Percentiles rank a stretch among this genome's conserved stretches.
Conservation (phyloP, 192 early-diverging fungal genomes). For the Chytriomyces confervae region DNA sequence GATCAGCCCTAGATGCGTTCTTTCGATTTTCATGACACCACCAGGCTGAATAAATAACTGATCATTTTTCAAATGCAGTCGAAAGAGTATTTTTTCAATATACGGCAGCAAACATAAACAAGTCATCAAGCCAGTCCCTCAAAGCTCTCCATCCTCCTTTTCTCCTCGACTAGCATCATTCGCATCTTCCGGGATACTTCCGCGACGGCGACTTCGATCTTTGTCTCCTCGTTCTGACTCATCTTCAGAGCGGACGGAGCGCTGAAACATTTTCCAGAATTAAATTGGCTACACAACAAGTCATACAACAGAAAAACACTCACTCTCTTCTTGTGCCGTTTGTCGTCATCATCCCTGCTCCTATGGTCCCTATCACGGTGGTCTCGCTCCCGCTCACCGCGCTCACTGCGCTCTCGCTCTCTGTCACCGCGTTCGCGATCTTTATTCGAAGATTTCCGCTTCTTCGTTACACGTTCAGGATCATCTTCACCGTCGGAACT, state of each 20-base stretch:
- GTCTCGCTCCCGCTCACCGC: conserved; percentile 30
- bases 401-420: conserved; percentile 36
- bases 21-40: too few species aligned
- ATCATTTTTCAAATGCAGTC: neutral
- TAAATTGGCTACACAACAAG: neutral
- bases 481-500: conserved; percentile 64
- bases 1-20: neutral
- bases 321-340: conserved; percentile 24
- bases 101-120: neutral
- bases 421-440: conserved; percentile 21
- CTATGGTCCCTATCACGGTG: conserved; percentile 10
- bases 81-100: neutral
- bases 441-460: conserved; percentile 58
- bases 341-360: conserved; percentile 26
- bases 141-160: neutral
- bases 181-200: neutral
- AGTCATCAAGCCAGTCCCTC: too few species aligned
- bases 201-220: too few species aligned
- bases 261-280: neutral
- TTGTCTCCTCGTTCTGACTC: neutral
- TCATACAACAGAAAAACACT: neutral
- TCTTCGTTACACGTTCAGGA: conserved; percentile 67
- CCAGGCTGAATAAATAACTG: too few species aligned
- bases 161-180: neutral
- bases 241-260: neutral